phyloP scores from a whole-genome alignment of 805 yeast species.

The Pichia sporocuriosa region DNA sequence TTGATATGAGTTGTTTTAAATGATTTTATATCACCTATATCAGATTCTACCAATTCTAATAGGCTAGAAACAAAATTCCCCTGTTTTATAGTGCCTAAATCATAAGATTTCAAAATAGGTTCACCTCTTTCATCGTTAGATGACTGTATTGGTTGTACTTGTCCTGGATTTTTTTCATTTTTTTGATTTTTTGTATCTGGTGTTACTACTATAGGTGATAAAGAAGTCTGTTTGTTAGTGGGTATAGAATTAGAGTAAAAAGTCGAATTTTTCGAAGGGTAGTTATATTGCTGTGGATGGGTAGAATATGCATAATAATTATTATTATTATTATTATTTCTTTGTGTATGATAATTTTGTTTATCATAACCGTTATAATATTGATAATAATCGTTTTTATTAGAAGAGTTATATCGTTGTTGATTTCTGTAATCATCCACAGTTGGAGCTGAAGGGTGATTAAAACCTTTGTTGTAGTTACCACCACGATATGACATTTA shows the following conservation, averaged over 20 bases:
- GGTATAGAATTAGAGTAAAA: not conserved
- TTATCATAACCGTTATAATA: not conserved
- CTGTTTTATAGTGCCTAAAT: not conserved
- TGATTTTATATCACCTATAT: not conserved
- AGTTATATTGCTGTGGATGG: not conserved
- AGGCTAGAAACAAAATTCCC: conserved; percentile 4
- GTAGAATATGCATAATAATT: too few relatives aligned
- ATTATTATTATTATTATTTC: too few relatives aligned
- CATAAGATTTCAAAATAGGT: conserved; percentile 5
- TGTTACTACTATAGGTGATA: not conserved
- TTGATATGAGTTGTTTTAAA: conserved; percentile 3
- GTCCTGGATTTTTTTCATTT: too few relatives aligned
- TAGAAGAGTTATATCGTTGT: not conserved
- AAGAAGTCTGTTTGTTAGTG: too few relatives aligned
- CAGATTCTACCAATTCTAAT: not conserved
- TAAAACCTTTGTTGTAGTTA: conserved; percentile 3
- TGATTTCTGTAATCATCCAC: not conserved
- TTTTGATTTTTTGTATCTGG: not conserved
- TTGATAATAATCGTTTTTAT: not conserved
- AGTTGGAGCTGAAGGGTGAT: too few relatives aligned
- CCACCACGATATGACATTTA: conserved; percentile 7
- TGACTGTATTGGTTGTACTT: too few relatives aligned
- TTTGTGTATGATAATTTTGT: too few relatives aligned
- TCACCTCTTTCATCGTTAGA: too few relatives aligned
- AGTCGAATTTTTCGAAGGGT: not conserved